Percentiles rank a stretch among this genome's conserved stretches.
Evolutionary conservation across 2,329 filamentous ascomycete species (phyloP).

Genomic region (Alternaria consortialis): DNA sequence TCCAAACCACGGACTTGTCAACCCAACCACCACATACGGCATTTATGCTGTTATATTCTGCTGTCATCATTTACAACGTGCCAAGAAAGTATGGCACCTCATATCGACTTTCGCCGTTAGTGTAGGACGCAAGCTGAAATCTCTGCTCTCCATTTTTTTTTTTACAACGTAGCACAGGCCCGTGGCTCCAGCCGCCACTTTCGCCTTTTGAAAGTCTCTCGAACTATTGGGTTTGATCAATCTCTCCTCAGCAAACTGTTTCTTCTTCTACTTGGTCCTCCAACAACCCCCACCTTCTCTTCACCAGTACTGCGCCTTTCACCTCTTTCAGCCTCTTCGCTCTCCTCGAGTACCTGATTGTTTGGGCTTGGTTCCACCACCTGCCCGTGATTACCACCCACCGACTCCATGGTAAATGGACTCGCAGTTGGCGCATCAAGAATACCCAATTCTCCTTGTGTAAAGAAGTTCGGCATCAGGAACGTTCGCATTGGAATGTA

Average conservation of each 20-base stretch:
- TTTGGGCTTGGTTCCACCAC: constrained; percentile 8
- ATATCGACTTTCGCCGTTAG: neutral
- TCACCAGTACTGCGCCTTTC: constrained; percentile 9
- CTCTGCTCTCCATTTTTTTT: neutral
- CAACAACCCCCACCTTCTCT: constrained; percentile 13
- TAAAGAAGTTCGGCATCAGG: constrained; percentile 62
- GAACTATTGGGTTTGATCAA: neutral
- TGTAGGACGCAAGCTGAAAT: neutral
- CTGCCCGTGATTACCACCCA: constrained; percentile 59
- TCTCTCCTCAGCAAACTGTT: neutral
- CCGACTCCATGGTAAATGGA: constrained; percentile 62
- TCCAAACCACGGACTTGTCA: neutral
- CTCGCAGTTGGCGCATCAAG: constrained; percentile 65
- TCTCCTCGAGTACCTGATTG: constrained; percentile 28
- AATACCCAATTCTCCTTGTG: constrained; percentile 57
- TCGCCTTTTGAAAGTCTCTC: too few species aligned
- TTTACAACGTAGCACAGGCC: neutral
- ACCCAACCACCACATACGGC: neutral
- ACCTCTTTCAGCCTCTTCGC: constrained; percentile 37
- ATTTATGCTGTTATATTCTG: neutral
- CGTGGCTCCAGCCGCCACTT: neutral
- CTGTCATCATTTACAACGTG: neutral
- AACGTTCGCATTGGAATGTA: constrained; percentile 64
- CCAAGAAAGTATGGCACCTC: neutral
- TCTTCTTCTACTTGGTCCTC: neutral